phyloP scores from a whole-genome alignment of 2,329 filamentous ascomycete genomes.

The Xenoacremonium recifei region DNA sequence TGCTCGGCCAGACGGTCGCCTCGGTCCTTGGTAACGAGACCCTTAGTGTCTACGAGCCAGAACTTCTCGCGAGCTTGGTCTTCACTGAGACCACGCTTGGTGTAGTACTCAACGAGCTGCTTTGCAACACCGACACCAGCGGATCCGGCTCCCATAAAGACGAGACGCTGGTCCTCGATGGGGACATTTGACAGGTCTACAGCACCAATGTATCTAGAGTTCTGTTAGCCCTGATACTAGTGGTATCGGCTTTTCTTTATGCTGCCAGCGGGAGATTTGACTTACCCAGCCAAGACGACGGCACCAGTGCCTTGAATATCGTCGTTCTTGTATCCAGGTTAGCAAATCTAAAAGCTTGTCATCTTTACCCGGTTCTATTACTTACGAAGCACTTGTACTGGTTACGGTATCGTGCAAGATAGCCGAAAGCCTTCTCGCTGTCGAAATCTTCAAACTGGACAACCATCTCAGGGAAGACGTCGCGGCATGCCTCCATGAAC shows the following conservation, averaged over 20 bases:
- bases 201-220: constrained; percentile 58
- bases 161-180: constrained; percentile 84
- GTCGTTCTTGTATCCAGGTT: constrained; percentile 59
- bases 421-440: constrained; percentile 86
- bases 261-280: too few relatives aligned
- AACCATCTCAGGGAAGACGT: constrained; percentile 64
- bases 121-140: constrained; percentile 97
- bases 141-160: constrained; percentile 94
- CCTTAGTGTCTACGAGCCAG: constrained; percentile 96
- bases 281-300: constrained; percentile 81
- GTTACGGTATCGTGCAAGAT: constrained; percentile 84
- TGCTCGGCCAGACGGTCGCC: constrained; percentile 93
- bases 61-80: constrained; percentile 87
- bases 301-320: constrained; percentile 97
- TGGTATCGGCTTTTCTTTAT: constrained; percentile 2
- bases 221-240: constrained; percentile 52
- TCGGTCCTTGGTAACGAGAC: constrained; percentile 88
- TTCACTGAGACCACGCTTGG: constrained; percentile 85
- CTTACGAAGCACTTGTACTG: constrained; percentile 80
- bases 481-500: constrained; percentile 88
- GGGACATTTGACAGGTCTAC: constrained; percentile 85
- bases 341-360: constrained; percentile 9
- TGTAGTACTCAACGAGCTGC: constrained; percentile 97
- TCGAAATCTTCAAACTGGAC: constrained; percentile 99
- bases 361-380: constrained; percentile 2